Conservation (phyloP, 208 protist species). For the Acanthamoeba healyi region DNA sequence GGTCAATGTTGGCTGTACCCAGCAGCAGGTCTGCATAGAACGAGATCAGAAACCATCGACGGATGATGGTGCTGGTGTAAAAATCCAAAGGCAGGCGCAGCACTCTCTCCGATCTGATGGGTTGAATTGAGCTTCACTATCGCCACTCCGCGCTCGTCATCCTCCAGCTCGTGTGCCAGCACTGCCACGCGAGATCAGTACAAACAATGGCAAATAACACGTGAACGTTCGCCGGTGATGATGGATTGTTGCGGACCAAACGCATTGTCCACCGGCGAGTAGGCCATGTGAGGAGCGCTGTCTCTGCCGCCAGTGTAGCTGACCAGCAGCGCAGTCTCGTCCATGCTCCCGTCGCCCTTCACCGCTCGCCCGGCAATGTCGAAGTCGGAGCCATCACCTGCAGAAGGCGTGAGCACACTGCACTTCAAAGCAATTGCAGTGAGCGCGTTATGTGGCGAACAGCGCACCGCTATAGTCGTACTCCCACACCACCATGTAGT, state of each 20-base stretch:
- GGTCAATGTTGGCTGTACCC: neutral
- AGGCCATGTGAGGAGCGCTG: neutral
- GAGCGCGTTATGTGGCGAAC: neutral
- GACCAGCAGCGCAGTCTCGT: neutral
- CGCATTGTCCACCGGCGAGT: neutral
- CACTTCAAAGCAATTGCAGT: too few relatives aligned
- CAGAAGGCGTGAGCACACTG: too few relatives aligned
- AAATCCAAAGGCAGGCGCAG: neutral
- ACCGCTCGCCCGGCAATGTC: neutral
- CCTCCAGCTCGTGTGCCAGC: neutral
- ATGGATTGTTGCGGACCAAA: neutral
- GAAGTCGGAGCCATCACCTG: neutral
- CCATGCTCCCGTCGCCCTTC: neutral
- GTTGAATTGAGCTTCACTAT: neutral
- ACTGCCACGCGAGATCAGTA: too few relatives aligned
- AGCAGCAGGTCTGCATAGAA: neutral
- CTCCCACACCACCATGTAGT: slow-evolving; percentile 25
- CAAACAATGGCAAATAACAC: too few relatives aligned
- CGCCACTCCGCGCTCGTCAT: neutral
- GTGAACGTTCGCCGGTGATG: too few relatives aligned
- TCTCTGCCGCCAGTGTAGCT: neutral
- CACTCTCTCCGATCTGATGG: neutral
- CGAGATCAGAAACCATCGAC: neutral
- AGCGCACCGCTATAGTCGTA: neutral
- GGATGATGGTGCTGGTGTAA: neutral